Evolutionary conservation across 2,329 filamentous ascomycete species (phyloP).

Genomic region (Ophiocordyceps australis): DNA sequence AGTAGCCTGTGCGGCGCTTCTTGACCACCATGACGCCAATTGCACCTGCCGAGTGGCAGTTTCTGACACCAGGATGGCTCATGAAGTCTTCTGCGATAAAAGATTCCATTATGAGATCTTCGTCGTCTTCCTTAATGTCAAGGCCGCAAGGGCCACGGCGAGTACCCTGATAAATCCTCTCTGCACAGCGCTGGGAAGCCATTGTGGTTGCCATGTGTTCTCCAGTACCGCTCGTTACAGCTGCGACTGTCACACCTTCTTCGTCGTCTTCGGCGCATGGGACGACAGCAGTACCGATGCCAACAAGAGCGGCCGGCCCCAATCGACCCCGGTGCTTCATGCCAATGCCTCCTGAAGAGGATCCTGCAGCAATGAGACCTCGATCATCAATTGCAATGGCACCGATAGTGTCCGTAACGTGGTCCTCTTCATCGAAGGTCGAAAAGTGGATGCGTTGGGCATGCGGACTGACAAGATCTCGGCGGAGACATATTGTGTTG

Average conservation of each 20-base stretch:
- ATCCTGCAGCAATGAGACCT: conserved; percentile 82
- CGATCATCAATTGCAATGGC: conserved; percentile 79
- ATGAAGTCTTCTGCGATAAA: conserved; percentile 88
- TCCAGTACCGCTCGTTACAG: conserved; percentile 84
- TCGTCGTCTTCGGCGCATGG: conserved; percentile 54
- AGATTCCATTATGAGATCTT: conserved; percentile 52
- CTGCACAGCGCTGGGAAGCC: conserved; percentile 73
- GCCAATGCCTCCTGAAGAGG: conserved; percentile 91
- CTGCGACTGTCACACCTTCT: conserved; percentile 53
- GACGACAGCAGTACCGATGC: conserved; percentile 80
- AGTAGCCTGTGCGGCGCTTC: conserved; percentile 57
- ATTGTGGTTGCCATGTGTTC: conserved; percentile 96
- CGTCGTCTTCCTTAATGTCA: conserved; percentile 52
- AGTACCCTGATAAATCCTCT: conserved; percentile 60
- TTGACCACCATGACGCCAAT: conserved; percentile 88
- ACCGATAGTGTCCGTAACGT: conserved; percentile 82
- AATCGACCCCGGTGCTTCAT: conserved; percentile 93
- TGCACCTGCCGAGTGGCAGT: conserved; percentile 66
- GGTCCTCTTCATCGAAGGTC: conserved; percentile 28
- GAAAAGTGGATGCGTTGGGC: conserved; percentile 6
- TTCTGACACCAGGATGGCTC: conserved; percentile 67
- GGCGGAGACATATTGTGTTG: conserved; percentile 1
- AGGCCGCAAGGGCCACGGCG: conserved; percentile 40
- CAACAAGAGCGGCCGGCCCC: conserved; percentile 82
- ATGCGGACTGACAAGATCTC: conserved; percentile 1